Evolutionary conservation across 1,139 yeast species (phyloP), one percentile per base, ranked within the genome.

Genomic region (Yamadazyma atmosphaerica): DNA sequence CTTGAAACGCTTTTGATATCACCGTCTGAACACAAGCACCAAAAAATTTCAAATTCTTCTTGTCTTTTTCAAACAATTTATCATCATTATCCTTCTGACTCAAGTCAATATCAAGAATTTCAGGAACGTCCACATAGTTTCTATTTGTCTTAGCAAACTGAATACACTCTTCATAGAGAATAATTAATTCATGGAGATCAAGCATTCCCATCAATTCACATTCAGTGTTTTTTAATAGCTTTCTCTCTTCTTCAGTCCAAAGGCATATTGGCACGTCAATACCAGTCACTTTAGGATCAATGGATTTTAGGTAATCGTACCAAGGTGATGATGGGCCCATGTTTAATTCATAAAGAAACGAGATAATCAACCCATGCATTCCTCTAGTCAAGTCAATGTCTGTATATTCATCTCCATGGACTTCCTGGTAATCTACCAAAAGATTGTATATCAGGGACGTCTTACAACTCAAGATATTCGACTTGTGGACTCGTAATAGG

Each of bases 1-100:
- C 80, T 38, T 81, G 82, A 56, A 89, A 88, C 1, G 90, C 89
- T 42, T 96, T 71, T 1, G 95, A 81, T 0, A 89, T 79, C 11
- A 87, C 81, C 1, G 81, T 73, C 52, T 72, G 78, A 3, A 78
- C 72, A 13, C 66, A 61, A 10, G 74, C 72, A 2, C 81, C 83
- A 55, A 81, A 83, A 11, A 50, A 49, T 7, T 58, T 45, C 38
- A 74, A 61, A 12, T 61, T 61, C 17, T 41, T 41, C 8, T 45
- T 43, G 33, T 55, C 49, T 13, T 36, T 37, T 2, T 48, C 42
- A 22, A 46, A 42, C 35, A 15, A 42, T 36, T 10, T 4, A 28
- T 14, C 11, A 18, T 42, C 42, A 1, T 40, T 41, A 6, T 41
- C 43, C 14, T 44, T 39, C 10, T 36, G 7, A 2, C 36, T 19